Percentiles rank a stretch among this genome's conserved stretches.
Evolutionary conservation across 2,329 filamentous ascomycete genomes (phyloP).

Genomic region (Albophoma yamanashiensis): DNA sequence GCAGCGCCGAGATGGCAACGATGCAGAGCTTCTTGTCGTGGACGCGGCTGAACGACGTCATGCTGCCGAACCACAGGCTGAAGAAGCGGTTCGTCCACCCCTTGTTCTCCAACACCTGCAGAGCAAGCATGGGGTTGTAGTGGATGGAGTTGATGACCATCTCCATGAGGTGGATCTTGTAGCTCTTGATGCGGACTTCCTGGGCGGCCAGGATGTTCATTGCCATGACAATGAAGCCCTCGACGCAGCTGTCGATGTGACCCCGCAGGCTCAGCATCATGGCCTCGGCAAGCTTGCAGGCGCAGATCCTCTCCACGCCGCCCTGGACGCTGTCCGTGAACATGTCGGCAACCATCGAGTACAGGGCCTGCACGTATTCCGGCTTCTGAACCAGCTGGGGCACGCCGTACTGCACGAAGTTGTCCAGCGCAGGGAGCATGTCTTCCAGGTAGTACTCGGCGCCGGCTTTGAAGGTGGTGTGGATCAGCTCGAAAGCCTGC

Average conservation of each 20-base stretch:
- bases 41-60: constrained; percentile 84
- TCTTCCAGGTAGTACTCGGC: constrained; percentile 97
- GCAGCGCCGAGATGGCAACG: constrained; percentile 77
- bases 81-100: constrained; percentile 99
- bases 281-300: constrained; percentile 93
- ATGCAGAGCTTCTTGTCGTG: constrained; percentile 99
- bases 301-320: constrained; percentile 89
- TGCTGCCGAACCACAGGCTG: constrained; percentile 94
- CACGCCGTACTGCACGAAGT: constrained; percentile 91
- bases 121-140: constrained; percentile 81
- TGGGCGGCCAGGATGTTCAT: constrained; percentile 70
- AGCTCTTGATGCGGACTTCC: constrained; percentile 81
- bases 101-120: constrained; percentile 81
- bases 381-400: constrained; percentile 72
- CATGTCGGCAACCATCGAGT: constrained; percentile 90
- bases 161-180: constrained; percentile 94
- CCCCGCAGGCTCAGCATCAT: constrained; percentile 93
- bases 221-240: constrained; percentile 79
- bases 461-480: constrained; percentile 92
- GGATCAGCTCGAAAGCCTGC: constrained; percentile 94
- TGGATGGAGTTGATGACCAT: constrained; percentile 98
- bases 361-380: constrained; percentile 76
- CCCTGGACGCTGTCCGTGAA: constrained; percentile 88
- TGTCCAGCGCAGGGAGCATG: constrained; percentile 95
- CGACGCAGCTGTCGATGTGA: constrained; percentile 77